phyloP scores from a whole-genome alignment of 768 basidiomycete species.

The Termitomyces titanicus region DNA sequence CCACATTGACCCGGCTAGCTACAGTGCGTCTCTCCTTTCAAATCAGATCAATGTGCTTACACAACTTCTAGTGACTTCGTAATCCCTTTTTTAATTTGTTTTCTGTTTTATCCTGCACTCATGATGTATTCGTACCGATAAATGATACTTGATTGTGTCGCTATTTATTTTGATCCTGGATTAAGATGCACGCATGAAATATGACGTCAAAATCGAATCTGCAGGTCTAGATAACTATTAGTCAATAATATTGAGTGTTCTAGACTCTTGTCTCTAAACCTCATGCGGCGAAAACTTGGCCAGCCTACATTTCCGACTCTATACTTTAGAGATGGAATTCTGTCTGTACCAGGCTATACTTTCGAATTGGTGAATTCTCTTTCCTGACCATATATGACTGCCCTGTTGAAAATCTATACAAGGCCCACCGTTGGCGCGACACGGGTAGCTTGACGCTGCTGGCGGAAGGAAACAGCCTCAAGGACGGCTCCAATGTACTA shows the following conservation, averaged over 20 bases:
- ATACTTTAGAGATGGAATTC: constrained; percentile 53
- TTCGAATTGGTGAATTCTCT: constrained; percentile 54
- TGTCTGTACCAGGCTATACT: constrained; percentile 69
- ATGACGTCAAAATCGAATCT: not conserved
- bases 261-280: not conserved
- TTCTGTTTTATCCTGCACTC: constrained; percentile 4
- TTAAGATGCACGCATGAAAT: too few relatives aligned
- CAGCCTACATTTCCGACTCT: constrained; percentile 56
- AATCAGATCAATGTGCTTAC: not conserved
- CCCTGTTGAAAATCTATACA: not conserved
- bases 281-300: constrained; percentile 52
- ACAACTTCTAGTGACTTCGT: constrained; percentile 21
- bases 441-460: constrained; percentile 69
- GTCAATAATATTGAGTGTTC: not conserved
- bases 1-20: constrained; percentile 89
- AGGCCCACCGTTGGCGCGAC: constrained; percentile 69
- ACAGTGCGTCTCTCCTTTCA: constrained; percentile 62
- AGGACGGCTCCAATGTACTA: constrained; percentile 64
- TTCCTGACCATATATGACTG: not conserved
- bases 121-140: constrained; percentile 14
- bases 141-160: constrained; percentile 14
- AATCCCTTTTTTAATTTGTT: constrained; percentile 9
- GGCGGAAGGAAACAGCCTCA: constrained; percentile 65
- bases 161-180: too few relatives aligned
- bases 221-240: too few relatives aligned